These are phyloP conservation scores for Claviceps arundinis DNA, from an alignment of 2,329 filamentous ascomycete species.

Conservation along the genomic window DNA sequence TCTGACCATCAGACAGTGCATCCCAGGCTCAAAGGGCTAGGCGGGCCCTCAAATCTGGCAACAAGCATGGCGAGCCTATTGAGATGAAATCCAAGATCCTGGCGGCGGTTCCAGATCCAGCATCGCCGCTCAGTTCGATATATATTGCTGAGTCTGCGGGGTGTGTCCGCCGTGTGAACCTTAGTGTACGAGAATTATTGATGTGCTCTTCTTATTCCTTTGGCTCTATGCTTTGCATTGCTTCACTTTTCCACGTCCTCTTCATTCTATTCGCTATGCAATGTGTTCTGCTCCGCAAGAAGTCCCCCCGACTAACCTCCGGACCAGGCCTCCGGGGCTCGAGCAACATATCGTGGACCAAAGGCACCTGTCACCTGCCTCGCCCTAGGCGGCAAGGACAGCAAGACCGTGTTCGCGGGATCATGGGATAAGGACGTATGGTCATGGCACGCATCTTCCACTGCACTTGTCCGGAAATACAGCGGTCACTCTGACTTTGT, in stretches of 20 bases:
- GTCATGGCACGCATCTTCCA: conserved; percentile 60
- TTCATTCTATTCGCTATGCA: not conserved
- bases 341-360: conserved; percentile 53
- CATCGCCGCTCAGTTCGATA: conserved; percentile 41
- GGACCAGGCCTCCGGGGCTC: conserved; percentile 19
- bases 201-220: not conserved
- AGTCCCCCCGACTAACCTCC: not conserved
- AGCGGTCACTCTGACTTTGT: conserved; percentile 83
- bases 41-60: conserved; percentile 57
- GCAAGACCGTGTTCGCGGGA: conserved; percentile 61
- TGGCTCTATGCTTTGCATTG: too few relatives aligned
- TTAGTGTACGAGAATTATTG: conserved; percentile 5
- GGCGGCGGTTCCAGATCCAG: conserved; percentile 55
- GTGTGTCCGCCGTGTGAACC: conserved; percentile 51
- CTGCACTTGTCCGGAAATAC: conserved; percentile 42
- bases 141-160: conserved; percentile 85
- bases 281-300: not conserved
- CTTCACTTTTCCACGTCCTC: not conserved
- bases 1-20: conserved; percentile 24
- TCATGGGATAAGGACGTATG: conserved; percentile 92
- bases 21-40: conserved; percentile 36
- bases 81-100: conserved; percentile 76
- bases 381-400: conserved; percentile 45
- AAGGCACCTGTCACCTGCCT: conserved; percentile 69
- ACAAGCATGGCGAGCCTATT: conserved; percentile 73